Evolutionary conservation across 148 eudicot genomes (phyloP).

Genomic region (Persicaria tinctoria): DNA sequence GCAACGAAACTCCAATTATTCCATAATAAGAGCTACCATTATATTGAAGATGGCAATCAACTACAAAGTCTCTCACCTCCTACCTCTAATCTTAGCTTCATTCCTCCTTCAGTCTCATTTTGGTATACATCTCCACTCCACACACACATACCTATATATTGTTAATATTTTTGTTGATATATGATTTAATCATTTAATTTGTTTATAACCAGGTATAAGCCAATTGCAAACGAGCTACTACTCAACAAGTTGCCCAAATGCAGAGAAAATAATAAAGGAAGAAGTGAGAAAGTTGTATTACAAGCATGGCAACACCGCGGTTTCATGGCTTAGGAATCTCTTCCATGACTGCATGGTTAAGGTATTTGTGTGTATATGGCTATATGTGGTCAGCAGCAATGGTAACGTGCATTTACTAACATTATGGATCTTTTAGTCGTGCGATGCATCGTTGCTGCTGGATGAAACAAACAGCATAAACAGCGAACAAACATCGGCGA

Average conservation of each 20-base stretch:
- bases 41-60: not conserved
- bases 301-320: constrained; percentile 76
- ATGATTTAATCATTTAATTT: not conserved
- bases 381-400: too few species aligned
- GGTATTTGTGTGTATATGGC: constrained; percentile 20
- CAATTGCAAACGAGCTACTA: constrained; percentile 52
- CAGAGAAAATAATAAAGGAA: constrained; percentile 53
- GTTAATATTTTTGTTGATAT: not conserved
- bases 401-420: too few species aligned
- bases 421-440: constrained; percentile 30
- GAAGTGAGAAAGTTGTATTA: constrained; percentile 49
- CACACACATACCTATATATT: not conserved
- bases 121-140: not conserved
- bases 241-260: constrained; percentile 60
- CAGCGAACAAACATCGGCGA: constrained; percentile 38
- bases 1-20: too few species aligned
- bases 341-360: constrained; percentile 86
- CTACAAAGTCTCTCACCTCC: not conserved
- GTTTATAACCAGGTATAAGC: constrained; percentile 17
- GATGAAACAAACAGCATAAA: constrained; percentile 20
- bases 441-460: constrained; percentile 72
- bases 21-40: too few species aligned
- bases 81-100: not conserved
- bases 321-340: constrained; percentile 81
- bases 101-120: constrained; percentile 1